Evolutionary conservation across 306 rosid species (phyloP), one percentile per base, ranked within the genome.

Genomic region (Ormosia semicastrata): DNA sequence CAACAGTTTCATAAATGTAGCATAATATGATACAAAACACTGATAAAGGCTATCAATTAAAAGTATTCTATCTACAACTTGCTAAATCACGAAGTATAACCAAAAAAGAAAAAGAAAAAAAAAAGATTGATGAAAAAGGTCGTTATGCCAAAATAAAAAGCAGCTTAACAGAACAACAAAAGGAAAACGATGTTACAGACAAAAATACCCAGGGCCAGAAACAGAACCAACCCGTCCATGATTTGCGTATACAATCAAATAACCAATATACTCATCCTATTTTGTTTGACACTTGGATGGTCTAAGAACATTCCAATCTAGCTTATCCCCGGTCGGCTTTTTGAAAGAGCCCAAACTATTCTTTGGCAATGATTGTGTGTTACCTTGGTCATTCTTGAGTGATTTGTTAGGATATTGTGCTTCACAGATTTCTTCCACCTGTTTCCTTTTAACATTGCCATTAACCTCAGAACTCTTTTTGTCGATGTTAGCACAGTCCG

Each of bases 251-350:
- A 49, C 3, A 47, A 78, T 53, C 69, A 32, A 57, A 68, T 50
- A 79, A 18, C 70, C 9, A 41, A 33, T 54, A 69, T 68, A 69
- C 24, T 86, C 81, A 54, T 8, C 74, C 47, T 66, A 81, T 80
- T 82, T 62, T 82, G 39, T 65, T 85, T 71, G 85, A 74, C 43
- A 59, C 72, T 82, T 90, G 47, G 92, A 66, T 39, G 86, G 89
- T 80, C 92, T 87, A 75, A 92, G 97, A 66, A 80, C 80, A 18
- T 76, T 90, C 86, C 87, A 92, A 83, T 88, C 79, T 80, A 92
- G 81, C 81, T 84, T 87, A 83, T 54, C 88, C 73, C 68, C 86
- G 82, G 82, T 88, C 4, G 91, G 86, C 66, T 91, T 89, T 88
- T 75, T 90, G 88, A 77, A 91, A 18, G 83, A 84, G 24, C 87